These are phyloP conservation scores for Penicillium coffeae DNA, from an alignment of 495 filamentous ascomycete species.

Conservation along the genomic window DNA sequence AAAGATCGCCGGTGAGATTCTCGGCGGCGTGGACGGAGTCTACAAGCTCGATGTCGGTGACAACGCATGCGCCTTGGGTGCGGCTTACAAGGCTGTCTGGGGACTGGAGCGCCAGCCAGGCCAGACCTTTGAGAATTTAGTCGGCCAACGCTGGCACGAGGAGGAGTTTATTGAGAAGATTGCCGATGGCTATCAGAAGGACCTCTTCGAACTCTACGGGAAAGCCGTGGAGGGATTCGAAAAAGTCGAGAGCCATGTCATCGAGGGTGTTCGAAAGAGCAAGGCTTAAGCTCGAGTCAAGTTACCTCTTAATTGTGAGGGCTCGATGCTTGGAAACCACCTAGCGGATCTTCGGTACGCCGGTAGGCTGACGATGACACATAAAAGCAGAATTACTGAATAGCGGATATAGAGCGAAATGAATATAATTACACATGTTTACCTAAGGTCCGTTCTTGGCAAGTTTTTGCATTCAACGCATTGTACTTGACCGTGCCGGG, in stretches of 20 bases:
- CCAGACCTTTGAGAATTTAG: conserved; percentile 83
- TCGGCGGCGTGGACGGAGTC: conserved; percentile 84
- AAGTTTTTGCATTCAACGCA: too few relatives aligned
- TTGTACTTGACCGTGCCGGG: too few relatives aligned
- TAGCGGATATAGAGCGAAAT: too few relatives aligned
- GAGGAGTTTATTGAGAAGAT: conserved; percentile 77
- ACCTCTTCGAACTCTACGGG: conserved; percentile 71
- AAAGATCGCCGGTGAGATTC: conserved; percentile 72
- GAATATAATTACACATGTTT: too few relatives aligned
- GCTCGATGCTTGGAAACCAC: too few relatives aligned
- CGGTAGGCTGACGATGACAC: too few relatives aligned
- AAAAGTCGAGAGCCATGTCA: conserved; percentile 67
- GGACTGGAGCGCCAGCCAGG: conserved; percentile 62
- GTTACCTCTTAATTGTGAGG: too few relatives aligned
- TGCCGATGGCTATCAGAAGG: conserved; percentile 72
- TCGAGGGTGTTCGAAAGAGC: conserved; percentile 23
- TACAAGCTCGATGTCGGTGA: conserved; percentile 92
- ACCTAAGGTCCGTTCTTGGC: too few relatives aligned
- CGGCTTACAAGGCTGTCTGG: conserved; percentile 97
- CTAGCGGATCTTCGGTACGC: too few relatives aligned
- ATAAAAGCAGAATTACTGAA: too few relatives aligned
- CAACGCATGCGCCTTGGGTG: conserved; percentile 90
- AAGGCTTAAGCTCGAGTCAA: not conserved
- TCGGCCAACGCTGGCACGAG: conserved; percentile 80
- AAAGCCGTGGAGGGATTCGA: conserved; percentile 72